Percentiles rank a stretch among this genome's conserved stretches.
phyloP scores from a whole-genome alignment of 805 yeast species.

The Kuraishia molischiana region DNA sequence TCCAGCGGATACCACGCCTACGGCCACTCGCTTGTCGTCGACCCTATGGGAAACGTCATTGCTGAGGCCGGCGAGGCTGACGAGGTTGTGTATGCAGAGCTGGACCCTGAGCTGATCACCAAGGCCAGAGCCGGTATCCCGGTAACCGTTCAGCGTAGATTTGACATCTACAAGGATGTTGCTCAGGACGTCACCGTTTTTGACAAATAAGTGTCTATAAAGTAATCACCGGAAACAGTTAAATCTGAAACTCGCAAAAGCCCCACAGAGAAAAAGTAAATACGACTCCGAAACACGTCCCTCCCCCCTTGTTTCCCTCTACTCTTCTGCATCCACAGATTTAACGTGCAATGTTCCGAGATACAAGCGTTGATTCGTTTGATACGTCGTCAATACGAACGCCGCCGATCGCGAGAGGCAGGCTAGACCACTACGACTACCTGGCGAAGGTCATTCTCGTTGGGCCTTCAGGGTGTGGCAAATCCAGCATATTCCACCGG shows the following conservation, averaged over 20 bases:
- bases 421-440: constrained; percentile 20
- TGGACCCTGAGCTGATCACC: constrained; percentile 51
- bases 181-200: neutral
- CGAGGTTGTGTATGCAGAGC: constrained; percentile 63
- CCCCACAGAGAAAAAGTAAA: no score
- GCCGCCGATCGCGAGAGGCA: constrained; percentile 5
- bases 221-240: no score
- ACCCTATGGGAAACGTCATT: constrained; percentile 49
- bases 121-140: constrained; percentile 61
- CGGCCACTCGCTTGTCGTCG: constrained; percentile 58
- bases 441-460: constrained; percentile 29
- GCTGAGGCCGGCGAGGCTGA: constrained; percentile 76
- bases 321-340: no score
- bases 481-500: constrained; percentile 29
- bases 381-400: constrained; percentile 9
- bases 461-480: constrained; percentile 34
- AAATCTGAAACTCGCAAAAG: no score
- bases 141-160: constrained; percentile 59
- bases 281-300: no score
- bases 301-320: no score
- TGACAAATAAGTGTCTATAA: no score
- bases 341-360: constrained; percentile 4
- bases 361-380: constrained; percentile 7
- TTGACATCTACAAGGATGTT: constrained; percentile 49
- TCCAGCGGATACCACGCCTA: constrained; percentile 52